phyloP scores from a whole-genome alignment of 225 moss, liverwort and hornwort species.

The Pseudoscleropodium purum region DNA sequence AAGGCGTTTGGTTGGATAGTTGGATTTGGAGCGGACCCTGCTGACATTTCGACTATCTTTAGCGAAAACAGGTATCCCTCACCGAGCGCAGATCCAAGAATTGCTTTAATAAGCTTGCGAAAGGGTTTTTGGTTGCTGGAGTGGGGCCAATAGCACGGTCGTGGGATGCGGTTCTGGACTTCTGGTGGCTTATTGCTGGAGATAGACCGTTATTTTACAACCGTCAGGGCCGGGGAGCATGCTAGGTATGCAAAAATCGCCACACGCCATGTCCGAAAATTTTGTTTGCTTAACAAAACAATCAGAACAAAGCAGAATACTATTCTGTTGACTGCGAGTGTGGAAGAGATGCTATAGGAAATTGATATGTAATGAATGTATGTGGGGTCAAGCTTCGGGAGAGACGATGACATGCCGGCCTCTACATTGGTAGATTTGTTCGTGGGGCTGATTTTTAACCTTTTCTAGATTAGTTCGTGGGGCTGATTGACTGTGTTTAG shows the following conservation, averaged over 20 bases:
- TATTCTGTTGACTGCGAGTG: background rate
- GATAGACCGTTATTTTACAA: constrained; percentile 27
- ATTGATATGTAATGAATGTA: background rate
- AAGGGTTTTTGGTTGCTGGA: background rate
- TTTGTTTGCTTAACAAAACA: background rate
- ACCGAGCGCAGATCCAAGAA: background rate
- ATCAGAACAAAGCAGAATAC: background rate
- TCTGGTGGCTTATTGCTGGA: background rate
- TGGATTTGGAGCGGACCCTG: constrained; percentile 4
- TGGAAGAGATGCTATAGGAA: background rate
- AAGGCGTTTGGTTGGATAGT: constrained; percentile 2
- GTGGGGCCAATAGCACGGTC: constrained; percentile 8
- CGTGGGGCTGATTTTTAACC: background rate
- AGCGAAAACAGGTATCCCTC: background rate
- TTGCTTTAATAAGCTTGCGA: background rate
- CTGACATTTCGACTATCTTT: background rate
- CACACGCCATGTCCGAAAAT: background rate
- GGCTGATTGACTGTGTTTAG: background rate
- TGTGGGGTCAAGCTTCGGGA: background rate
- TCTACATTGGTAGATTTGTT: background rate
- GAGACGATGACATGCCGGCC: background rate
- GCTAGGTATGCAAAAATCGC: background rate
- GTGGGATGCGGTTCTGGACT: background rate
- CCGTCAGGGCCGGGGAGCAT: background rate
- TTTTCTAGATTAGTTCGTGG: background rate